These are phyloP conservation scores for Hanseniaspora nectarophila DNA, from an alignment of 805 yeast genomes.

Conservation along the genomic window DNA sequence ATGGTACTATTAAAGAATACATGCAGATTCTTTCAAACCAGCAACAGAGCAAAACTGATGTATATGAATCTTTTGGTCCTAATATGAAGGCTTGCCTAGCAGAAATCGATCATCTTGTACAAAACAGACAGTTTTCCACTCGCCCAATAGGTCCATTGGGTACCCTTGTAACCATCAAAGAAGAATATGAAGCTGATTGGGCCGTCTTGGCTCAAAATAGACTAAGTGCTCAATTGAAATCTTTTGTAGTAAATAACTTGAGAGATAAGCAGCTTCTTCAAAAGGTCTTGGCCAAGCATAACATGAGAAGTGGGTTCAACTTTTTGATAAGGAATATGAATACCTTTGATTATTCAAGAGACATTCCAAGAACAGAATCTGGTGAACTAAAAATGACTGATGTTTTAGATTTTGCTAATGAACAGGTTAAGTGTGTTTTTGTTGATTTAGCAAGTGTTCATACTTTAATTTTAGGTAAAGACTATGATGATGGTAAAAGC, in stretches of 20 bases:
- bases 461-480: conserved; percentile 40
- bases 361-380: conserved; percentile 33
- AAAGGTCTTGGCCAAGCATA: conserved; percentile 26
- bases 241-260: conserved; percentile 56
- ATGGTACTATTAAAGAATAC: background rate
- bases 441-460: conserved; percentile 57
- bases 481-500: conserved; percentile 41
- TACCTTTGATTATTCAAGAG: conserved; percentile 38
- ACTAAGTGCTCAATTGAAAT: conserved; percentile 39
- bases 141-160: conserved; percentile 80
- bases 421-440: conserved; percentile 45
- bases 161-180: conserved; percentile 41
- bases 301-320: conserved; percentile 9
- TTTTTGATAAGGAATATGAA: conserved; percentile 18
- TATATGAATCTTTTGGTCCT: conserved; percentile 41
- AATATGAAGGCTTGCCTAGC: conserved; percentile 33
- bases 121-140: conserved; percentile 32
- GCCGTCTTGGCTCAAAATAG: conserved; percentile 46
- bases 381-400: conserved; percentile 40
- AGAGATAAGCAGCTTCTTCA: conserved; percentile 44
- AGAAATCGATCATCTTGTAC: conserved; percentile 28
- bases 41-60: conserved; percentile 22
- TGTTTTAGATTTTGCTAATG: conserved; percentile 44
- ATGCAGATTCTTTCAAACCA: conserved; percentile 17
- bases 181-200: conserved; percentile 43